A percentile compares a stretch with the other conserved stretches of the same genome.
Evolutionary conservation across 1,139 yeast species (phyloP).

Genomic region (Suhomyces bokatorum): DNA sequence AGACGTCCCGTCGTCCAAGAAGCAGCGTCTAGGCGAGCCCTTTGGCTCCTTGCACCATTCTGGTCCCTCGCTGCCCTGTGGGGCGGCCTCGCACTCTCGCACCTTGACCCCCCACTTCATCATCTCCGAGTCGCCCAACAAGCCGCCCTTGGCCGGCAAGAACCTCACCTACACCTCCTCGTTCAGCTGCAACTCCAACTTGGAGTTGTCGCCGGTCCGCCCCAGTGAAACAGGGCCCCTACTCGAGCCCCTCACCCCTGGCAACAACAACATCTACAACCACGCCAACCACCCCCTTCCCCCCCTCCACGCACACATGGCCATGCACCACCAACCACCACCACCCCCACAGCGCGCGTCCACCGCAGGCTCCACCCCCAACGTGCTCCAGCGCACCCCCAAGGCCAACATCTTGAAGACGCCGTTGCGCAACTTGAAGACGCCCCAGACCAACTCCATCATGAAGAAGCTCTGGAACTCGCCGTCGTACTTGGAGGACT

Average conservation of each 20-base stretch:
- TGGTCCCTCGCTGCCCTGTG: too few relatives aligned
- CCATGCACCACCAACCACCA: constrained; percentile 12
- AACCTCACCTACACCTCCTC: constrained; percentile 53
- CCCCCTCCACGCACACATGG: neutral
- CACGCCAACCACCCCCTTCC: neutral
- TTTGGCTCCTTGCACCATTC: constrained; percentile 13
- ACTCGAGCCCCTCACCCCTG: constrained; percentile 58
- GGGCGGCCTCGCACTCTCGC: constrained; percentile 1
- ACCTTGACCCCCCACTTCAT: constrained; percentile 29
- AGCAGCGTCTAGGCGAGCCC: constrained; percentile 17
- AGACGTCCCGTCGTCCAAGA: constrained; percentile 21
- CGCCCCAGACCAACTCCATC: constrained; percentile 47
- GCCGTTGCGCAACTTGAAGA: constrained; percentile 40
- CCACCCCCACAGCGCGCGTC: constrained; percentile 13
- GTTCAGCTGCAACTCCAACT: constrained; percentile 64
- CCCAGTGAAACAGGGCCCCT: constrained; percentile 63
- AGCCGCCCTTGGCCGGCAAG: constrained; percentile 45
- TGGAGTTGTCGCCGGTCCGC: constrained; percentile 61
- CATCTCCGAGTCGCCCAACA: constrained; percentile 39
- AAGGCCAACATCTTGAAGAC: constrained; percentile 34
- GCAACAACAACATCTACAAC: constrained; percentile 26
- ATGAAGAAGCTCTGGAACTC: constrained; percentile 59
- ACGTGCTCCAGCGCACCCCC: constrained; percentile 26
- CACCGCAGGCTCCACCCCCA: constrained; percentile 9
- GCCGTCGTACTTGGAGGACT: constrained; percentile 66